These are phyloP conservation scores for Metschnikowia aberdeeniae DNA, from an alignment of 805 yeast genomes.

Conservation along the genomic window DNA sequence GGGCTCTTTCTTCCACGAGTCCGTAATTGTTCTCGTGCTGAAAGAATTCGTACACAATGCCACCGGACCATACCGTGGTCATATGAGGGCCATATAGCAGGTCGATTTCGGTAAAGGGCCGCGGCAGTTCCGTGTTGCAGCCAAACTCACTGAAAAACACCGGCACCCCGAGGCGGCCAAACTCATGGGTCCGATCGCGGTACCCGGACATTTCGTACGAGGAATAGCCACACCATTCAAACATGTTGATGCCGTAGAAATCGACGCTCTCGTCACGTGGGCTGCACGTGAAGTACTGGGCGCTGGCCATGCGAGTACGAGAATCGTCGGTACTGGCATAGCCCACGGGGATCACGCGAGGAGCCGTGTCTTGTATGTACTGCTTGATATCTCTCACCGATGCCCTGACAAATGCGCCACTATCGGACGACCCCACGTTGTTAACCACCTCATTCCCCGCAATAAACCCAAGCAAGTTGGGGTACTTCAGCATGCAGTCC, in stretches of 20 bases:
- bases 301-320: constrained; percentile 22
- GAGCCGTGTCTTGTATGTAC: constrained; percentile 24
- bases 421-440: constrained; percentile 22
- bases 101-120: constrained; percentile 39
- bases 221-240: constrained; percentile 43
- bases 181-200: constrained; percentile 31
- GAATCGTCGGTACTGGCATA: constrained; percentile 38
- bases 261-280: constrained; percentile 19
- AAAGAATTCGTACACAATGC: constrained; percentile 35
- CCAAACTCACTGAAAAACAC: constrained; percentile 39
- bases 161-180: constrained; percentile 29
- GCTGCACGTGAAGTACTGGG: constrained; percentile 30
- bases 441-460: constrained; percentile 42
- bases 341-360: constrained; percentile 39
- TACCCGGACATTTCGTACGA: constrained; percentile 35
- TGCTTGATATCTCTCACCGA: constrained; percentile 31
- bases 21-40: constrained; percentile 35
- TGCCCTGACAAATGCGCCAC: constrained; percentile 35
- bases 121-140: constrained; percentile 32
- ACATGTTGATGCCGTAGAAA: constrained; percentile 36
- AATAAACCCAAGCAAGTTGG: constrained; percentile 36
- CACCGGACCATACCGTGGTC: constrained; percentile 39
- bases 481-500: constrained; percentile 28
- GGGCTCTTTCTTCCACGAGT: constrained; percentile 24
- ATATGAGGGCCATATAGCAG: constrained; percentile 30